These are phyloP conservation scores for Basidioascus undulatus DNA, from an alignment of 768 basidiomycete genomes.

Conservation along the genomic window DNA sequence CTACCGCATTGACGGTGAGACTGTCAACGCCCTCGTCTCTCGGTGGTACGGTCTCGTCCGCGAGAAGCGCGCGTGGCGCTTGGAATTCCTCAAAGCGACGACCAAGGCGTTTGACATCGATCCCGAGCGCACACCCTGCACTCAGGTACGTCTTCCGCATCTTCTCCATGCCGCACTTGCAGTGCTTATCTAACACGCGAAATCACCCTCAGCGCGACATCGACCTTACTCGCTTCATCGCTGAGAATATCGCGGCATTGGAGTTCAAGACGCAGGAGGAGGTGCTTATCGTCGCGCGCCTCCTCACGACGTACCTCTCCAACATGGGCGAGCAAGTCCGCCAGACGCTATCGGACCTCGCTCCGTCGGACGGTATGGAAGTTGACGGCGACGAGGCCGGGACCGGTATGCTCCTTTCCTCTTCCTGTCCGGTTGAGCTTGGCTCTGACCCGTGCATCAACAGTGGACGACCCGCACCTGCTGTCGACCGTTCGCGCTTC, in stretches of 20 bases:
- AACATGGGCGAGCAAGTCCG: conserved; percentile 61
- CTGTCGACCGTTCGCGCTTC: conserved; percentile 23
- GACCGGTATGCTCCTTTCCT: background rate
- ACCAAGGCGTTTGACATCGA: conserved; percentile 59
- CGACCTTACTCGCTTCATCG: conserved; percentile 72
- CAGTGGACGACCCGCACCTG: background rate
- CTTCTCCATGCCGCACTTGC: too few relatives aligned
- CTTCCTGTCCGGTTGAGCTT: background rate
- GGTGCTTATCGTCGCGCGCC: conserved; percentile 57
- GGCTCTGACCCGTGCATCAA: too few relatives aligned
- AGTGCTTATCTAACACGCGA: background rate
- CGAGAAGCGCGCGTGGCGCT: conserved; percentile 63
- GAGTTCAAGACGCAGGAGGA: conserved; percentile 95
- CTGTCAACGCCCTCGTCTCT: conserved; percentile 49
- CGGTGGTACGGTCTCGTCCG: conserved; percentile 77
- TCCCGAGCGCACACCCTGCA: conserved; percentile 28
- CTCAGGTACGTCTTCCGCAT: conserved; percentile 25
- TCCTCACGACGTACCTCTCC: conserved; percentile 47
- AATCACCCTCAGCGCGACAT: conserved; percentile 37
- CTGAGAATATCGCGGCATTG: conserved; percentile 74
- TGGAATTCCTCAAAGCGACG: conserved; percentile 67
- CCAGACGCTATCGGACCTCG: conserved; percentile 36
- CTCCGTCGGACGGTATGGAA: conserved; percentile 1
- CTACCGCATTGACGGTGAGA: conserved; percentile 37
- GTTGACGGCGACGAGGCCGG: background rate